These are phyloP conservation scores for Candida nitratophila DNA, from an alignment of 805 yeast species.

Conservation along the genomic window DNA sequence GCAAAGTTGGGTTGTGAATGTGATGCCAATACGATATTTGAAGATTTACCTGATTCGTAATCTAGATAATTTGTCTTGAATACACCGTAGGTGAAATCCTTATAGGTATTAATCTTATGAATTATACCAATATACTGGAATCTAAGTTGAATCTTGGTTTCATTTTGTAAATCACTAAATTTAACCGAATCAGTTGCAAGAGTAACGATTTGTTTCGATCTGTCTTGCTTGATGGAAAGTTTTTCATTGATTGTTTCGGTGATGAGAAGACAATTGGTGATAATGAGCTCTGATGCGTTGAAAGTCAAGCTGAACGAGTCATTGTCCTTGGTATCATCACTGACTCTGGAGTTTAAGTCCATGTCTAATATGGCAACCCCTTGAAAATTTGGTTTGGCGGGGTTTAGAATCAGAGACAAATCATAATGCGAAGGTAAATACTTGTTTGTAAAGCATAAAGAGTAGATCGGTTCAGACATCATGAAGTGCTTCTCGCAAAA, in stretches of 20 bases:
- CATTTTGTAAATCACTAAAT: constrained; percentile 8
- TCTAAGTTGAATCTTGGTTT: constrained; percentile 9
- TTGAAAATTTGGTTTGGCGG: constrained; percentile 37
- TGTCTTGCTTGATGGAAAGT: constrained; percentile 25
- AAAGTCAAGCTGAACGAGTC: constrained; percentile 23
- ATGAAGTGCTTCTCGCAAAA: neutral
- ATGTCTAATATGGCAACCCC: constrained; percentile 32
- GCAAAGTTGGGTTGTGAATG: constrained; percentile 69
- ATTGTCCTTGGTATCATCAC: constrained; percentile 6
- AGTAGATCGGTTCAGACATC: constrained; percentile 5
- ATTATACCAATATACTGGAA: constrained; percentile 46
- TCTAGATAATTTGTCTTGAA: constrained; percentile 62
- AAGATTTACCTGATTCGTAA: constrained; percentile 38
- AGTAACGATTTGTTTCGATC: constrained; percentile 29
- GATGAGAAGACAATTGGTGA: constrained; percentile 26
- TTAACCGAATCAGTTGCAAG: constrained; percentile 21
- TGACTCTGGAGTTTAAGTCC: constrained; percentile 12
- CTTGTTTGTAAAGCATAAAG: constrained; percentile 26
- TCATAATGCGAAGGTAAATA: constrained; percentile 32
- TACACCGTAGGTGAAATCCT: constrained; percentile 55
- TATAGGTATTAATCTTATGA: constrained; percentile 40
- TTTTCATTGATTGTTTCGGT: constrained; percentile 10
- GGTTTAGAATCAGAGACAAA: constrained; percentile 28
- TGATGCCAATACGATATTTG: constrained; percentile 53
- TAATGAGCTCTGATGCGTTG: constrained; percentile 35